These are phyloP conservation scores for Blyttiomyces sp. DNA, from an alignment of 371 early-diverging fungal species.

Conservation along the genomic window DNA sequence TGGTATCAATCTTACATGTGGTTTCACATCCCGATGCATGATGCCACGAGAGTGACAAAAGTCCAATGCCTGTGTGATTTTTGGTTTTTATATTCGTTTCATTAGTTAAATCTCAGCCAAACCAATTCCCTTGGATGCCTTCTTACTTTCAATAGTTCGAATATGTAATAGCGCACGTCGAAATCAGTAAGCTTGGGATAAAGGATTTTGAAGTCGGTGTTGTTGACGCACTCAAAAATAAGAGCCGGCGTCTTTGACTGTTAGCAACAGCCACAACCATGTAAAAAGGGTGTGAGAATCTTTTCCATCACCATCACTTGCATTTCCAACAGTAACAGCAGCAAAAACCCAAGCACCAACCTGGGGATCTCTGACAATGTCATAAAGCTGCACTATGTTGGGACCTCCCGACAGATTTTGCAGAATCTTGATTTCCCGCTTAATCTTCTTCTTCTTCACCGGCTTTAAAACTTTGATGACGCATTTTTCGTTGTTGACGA, in stretches of 20 bases:
- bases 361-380: conserved; percentile 94
- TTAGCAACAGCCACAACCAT: conserved; percentile 8
- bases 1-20: conserved; percentile 50
- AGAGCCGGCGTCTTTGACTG: conserved; percentile 93
- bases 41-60: conserved; percentile 98
- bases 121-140: background rate
- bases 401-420: conserved; percentile 93
- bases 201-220: conserved; percentile 67
- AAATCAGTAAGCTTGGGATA: conserved; percentile 84
- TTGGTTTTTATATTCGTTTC: background rate
- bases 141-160: conserved; percentile 88
- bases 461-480: conserved; percentile 99
- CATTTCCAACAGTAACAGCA: background rate
- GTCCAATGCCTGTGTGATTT: conserved; percentile 75
- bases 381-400: conserved; percentile 90
- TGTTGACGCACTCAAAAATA: conserved; percentile 94
- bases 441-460: conserved; percentile 98
- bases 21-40: conserved; percentile 99
- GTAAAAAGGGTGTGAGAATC: background rate
- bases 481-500: conserved; percentile 71
- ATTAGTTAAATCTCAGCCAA: background rate
- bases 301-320: no score
- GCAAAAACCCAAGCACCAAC: conserved; percentile 37
- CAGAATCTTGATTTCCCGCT: conserved; percentile 97
- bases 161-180: conserved; percentile 95